Evolutionary conservation across 129 eudicot species (phyloP), one percentile per base, ranked within the genome.

Genomic region (Flaveria robusta): DNA sequence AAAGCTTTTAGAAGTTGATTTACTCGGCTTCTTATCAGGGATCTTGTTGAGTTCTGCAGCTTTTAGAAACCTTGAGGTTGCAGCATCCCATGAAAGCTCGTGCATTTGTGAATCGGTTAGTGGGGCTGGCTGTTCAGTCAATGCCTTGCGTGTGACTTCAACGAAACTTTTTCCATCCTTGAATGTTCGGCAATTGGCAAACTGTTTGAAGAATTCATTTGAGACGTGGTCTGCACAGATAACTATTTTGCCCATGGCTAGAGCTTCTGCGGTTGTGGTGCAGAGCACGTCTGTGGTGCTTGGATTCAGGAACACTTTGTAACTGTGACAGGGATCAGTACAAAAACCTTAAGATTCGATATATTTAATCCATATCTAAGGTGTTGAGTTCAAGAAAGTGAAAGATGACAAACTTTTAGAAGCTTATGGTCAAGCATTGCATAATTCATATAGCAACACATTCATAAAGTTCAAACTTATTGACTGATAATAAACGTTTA

Each of bases 211-310:
- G 88, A 94, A 88, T 31, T 94, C 93, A 31, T 94, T 94, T 0
- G 98, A 94, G 55, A 91, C 91, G 39, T 94, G 98, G 66, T 91
- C 85, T 52, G 98, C 98, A 19, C 98, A 94, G 14, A 94, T 81
- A 22, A 94, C 97, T 60, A 94, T 91, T 79, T 94, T 91, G 79
- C 98, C 98, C 98, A 88, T 94, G 5, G 98, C 98, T 27, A 94
- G 65, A 56, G 97, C 98, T 82, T 94, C 98, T 7, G 97, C 98
- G 7, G 93, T 87, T 50, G 98, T 88, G 52, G 98, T 94, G 72
- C 98, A 94, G 67, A 94, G 88, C 13, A 93, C 98, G 52, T 94
- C 98, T 10, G 98, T 91, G 18, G 98, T 94, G 90, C 98, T 94
- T 67, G 98, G 98, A 69, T 94, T 94, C 60, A 94, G 65, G 83